Base-by-base conservation (phyloP, 2,329 filamentous ascomycete genomes). In the Trichocomaceae sp. region DNA sequence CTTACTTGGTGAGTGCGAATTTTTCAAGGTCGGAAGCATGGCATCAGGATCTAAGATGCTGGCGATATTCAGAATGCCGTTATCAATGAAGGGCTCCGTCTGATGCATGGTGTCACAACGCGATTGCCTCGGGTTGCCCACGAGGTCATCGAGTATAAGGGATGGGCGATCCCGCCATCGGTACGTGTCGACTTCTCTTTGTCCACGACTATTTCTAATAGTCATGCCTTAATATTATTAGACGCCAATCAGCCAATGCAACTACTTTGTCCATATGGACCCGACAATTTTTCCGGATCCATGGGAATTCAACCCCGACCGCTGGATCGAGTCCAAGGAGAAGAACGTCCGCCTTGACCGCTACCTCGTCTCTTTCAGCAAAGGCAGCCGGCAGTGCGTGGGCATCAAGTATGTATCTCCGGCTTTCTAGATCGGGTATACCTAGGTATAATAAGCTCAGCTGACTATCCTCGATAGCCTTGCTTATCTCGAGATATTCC, bases 341-440 rank as follows among this genome's bases (percentile, higher is more conserved):
- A 60, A 65, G 20, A 67, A 69, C 4, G 61, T 68, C 19, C 63
- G 66, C 1, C 61, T 72, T 9, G 62, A 70, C 22, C 66, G 63
- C 23, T 73, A 71, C 51, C 56, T 75, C 26, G 65, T 75, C 7
- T 57, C 68, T 0, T 76, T 76, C 52, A 65, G 65, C 33, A 68
- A 66, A 37, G 76, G 76, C 0, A 71, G 67, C 3, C 64, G 76
- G 20, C 71, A 72, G 62, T 80, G 77, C 57, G 65, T 75, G 12
- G 77, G 77, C 15, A 74, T 75, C 45, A 74, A 78, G 65, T 55
- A 47, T 5, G 35, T 39, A 47, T 29, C 13, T 19, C 13, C 22
- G 7, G 42, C 7, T 29, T 29, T 15, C 2, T 2, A 35, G 13
- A 35, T 35, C 31, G 13, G 5, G 12, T 13, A 35, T 15, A n/a